Conservation (phyloP, 805 yeast species). For the Jamesozyma rosinii region DNA sequence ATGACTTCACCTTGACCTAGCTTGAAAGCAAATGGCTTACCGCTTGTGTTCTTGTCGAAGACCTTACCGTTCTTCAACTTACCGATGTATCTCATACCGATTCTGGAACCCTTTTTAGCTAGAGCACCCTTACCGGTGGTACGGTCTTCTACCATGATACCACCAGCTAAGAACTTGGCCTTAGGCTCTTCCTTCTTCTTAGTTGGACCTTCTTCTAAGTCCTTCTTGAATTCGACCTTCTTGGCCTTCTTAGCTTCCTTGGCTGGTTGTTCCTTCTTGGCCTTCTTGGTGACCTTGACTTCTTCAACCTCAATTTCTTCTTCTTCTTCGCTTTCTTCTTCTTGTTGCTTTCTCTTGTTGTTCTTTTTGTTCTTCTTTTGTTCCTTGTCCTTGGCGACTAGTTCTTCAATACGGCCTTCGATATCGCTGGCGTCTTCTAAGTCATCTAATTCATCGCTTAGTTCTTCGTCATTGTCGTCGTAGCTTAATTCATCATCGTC, state of each 20-base stretch:
- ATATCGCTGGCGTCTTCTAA: conserved; percentile 62
- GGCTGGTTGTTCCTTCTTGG: conserved; percentile 27
- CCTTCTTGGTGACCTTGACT: conserved; percentile 26
- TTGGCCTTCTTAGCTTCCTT: conserved; percentile 41
- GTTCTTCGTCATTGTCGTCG: conserved; percentile 56
- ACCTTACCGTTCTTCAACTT: conserved; percentile 93
- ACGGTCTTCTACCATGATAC: conserved; percentile 89
- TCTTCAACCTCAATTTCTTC: conserved; percentile 27
- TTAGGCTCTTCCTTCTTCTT: conserved; percentile 38
- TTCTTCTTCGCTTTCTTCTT: conserved; percentile 28
- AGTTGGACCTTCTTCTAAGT: conserved; percentile 92
- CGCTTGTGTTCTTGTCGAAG: conserved; percentile 93
- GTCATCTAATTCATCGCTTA: conserved; percentile 36
- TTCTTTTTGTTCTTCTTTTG: conserved; percentile 30
- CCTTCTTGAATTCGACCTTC: conserved; percentile 81
- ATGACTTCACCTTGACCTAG: conserved; percentile 97
- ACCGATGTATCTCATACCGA: conserved; percentile 96
- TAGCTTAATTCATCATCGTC: conserved; percentile 60
- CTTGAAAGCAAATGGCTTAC: conserved; percentile 87
- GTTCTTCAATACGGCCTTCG: conserved; percentile 65
- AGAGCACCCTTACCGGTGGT: conserved; percentile 77
- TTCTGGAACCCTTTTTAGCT: conserved; percentile 82
- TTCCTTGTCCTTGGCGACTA: conserved; percentile 53
- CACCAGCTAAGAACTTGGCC: conserved; percentile 80
- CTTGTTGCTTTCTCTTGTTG: conserved; percentile 26